Evolutionary conservation across 2,329 filamentous ascomycete species (phyloP).

Genomic region (Aureobasidium sp.): DNA sequence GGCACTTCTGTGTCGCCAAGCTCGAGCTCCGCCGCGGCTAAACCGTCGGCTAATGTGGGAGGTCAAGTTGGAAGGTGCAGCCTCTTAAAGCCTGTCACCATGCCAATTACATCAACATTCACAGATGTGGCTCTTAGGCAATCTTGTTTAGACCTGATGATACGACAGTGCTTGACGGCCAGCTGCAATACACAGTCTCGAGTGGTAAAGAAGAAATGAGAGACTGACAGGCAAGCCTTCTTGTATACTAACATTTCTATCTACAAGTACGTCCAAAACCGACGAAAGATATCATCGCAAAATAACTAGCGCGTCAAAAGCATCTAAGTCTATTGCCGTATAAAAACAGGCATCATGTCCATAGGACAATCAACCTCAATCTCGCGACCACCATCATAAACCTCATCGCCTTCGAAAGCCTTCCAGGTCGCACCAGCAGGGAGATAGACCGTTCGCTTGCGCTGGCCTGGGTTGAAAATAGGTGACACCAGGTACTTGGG

Average conservation of each 20-base stretch:
- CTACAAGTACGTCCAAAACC: too few relatives aligned
- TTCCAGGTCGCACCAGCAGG: slow-evolving; percentile 44
- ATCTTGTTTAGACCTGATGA: not conserved
- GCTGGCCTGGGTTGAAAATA: slow-evolving; percentile 45
- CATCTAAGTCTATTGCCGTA: slow-evolving; percentile 16
- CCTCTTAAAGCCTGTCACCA: not conserved
- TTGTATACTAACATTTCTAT: not conserved
- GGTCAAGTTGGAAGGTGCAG: not conserved
- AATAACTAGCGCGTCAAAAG: not conserved
- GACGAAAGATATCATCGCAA: too few relatives aligned
- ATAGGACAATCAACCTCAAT: slow-evolving; percentile 40
- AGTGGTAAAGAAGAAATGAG: not conserved
- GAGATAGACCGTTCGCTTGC: slow-evolving; percentile 45
- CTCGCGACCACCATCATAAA: slow-evolving; percentile 34
- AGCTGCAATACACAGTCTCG: not conserved
- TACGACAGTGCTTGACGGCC: not conserved
- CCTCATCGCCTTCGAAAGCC: slow-evolving; percentile 29
- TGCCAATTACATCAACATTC: not conserved
- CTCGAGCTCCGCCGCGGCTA: not conserved
- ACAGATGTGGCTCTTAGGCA: not conserved
- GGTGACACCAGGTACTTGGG: slow-evolving; percentile 53
- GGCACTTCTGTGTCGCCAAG: not conserved
- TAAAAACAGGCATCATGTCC: slow-evolving; percentile 44
- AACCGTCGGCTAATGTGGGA: not conserved
- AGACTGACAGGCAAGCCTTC: not conserved